Evolutionary conservation across 768 basidiomycete species (phyloP), one percentile per base, ranked within the genome.

Genomic region (Collybia sp.): DNA sequence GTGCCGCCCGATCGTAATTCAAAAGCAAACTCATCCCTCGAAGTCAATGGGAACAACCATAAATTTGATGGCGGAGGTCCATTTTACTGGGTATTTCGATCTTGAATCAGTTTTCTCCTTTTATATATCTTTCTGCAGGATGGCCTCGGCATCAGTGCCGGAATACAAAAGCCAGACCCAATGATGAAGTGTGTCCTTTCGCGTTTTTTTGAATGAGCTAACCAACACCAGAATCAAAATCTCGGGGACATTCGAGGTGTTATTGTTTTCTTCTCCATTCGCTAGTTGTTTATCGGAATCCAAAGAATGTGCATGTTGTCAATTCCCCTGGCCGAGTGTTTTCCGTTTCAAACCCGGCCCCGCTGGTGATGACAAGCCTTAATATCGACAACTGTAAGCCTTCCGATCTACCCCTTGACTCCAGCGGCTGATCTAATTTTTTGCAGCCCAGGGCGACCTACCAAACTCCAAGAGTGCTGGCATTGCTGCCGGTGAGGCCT

Each of bases 371-470:
- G 58, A 68, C 71, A 1, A 58, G 64, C 34, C 57, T 78, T 18
- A 71, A 57, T 12, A 70, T 85, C 45, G 80, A 85, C 49, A 67
- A 85, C 49, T 79, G 82, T 83, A 40, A 51, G 75, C 55, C 5
- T 33, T 8, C 18, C 16, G 6, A 30, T 30, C 12, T n/a, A 20
- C 12, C 40, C 19, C 17, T 12, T 3, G 10, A n/a, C 39, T n/a
- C 19, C 38, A 45, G 40, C 49, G 52, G 15, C 39, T 44, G 31
- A 12, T 25, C 31, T 35, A 33, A 13, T 32, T 11, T 18, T 19
- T n/a, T 44, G 8, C 48, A 83, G 82, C 78, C 30, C 66, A 67
- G 40, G 81, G 81, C 17, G 71, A 77, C 49, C 51, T 54, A 9
- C 67, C 80, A 0, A 83, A 83, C 53, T 60, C 72, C 0, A 64